Base-by-base conservation (phyloP, 2,329 filamentous ascomycete species). In the Diplodia scrobiculata region DNA sequence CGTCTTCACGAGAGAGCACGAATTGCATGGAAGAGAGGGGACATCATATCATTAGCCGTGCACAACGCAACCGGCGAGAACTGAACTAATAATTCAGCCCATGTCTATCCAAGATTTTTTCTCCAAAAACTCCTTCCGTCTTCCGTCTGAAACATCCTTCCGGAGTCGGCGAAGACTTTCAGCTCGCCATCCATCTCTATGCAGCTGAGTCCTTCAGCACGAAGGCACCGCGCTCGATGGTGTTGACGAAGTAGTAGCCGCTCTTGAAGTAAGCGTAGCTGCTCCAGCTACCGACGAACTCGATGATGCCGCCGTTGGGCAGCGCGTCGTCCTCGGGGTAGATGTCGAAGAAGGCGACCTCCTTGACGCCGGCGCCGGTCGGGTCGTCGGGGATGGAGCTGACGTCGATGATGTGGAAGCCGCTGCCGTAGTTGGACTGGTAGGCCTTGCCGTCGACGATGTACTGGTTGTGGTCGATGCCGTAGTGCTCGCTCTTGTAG, bases 391-490 rank as follows among this genome's bases (percentile, higher is more conserved):
- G 75, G 48, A 82, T 80, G 10, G 76, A 78, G 32, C 75, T 74
- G 36, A 82, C 75, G 67, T 80, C 79, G 9, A 79, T 67, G 34
- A 80, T 73, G 38, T 78, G 76, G 70, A 80, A 75, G 17, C 79
- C 79, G 19, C 75, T 75, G 51, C 78, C 78, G 67, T 80, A 80
- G 73, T 80, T 80, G 14, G 75, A 77, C 68, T 80, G 79, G 72
- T 80, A 82, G 2, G 76, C 74, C 21, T 76, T 74, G 0, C 78
- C 79, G 53, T 79, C 72, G 14, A 75, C 72, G n/a, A 81, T 74
- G 52, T 82, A 82, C 68, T 82, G 79, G 71, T 82, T 82, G 74
- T 82, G 80, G 68, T 82, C 80, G 48, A 82, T 76, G n/a, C 75
- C 74, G 48, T 74, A 73, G 53, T 75, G 76, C 1, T 71, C 71